Evolutionary conservation across 345 rosid genomes (phyloP).

Genomic region (Chamaenerion angustifolium): DNA sequence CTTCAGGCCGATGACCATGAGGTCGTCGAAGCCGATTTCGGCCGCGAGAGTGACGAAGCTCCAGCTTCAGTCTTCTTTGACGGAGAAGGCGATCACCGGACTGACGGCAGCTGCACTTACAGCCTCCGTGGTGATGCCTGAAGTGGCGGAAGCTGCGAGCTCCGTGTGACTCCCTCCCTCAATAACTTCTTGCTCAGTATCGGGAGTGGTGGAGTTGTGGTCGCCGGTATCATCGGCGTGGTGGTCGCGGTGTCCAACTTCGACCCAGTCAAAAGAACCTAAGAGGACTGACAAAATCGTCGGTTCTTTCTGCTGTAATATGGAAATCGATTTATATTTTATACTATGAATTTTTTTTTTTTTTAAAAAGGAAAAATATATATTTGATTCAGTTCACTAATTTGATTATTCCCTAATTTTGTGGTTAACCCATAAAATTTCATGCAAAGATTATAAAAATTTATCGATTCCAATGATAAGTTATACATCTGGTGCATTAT

Average conservation of each 20-base stretch:
- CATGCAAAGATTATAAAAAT: too few relatives aligned
- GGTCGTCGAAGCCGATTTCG: constrained; percentile 23
- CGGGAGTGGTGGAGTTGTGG: constrained; percentile 60
- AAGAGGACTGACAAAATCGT: constrained; percentile 1
- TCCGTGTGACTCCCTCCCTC: constrained; percentile 59
- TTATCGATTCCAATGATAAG: too few relatives aligned
- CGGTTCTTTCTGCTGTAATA: too few relatives aligned
- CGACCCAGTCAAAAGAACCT: constrained; percentile 66
- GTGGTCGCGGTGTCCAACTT: constrained; percentile 71
- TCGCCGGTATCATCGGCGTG: constrained; percentile 41
- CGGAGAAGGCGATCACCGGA: constrained; percentile 68
- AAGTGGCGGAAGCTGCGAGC: constrained; percentile 69
- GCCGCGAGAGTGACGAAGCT: constrained; percentile 12
- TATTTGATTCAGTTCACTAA: too few relatives aligned
- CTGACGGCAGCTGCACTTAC: constrained; percentile 64
- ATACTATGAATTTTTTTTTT: too few relatives aligned
- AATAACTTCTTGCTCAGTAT: constrained; percentile 91
- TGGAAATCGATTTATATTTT: too few relatives aligned
- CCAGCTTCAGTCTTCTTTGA: constrained; percentile 41
- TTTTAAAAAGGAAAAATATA: too few relatives aligned
- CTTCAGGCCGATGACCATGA: constrained; percentile 46
- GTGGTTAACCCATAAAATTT: too few relatives aligned
- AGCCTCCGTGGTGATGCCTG: constrained; percentile 65
- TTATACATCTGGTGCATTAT: too few relatives aligned
- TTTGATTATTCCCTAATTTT: too few relatives aligned